A percentile compares a stretch with the other conserved stretches of the same genome.
These are phyloP conservation scores for Camellia oleifera DNA, from an alignment of 179 eudicot species.

Conservation along the genomic window DNA sequence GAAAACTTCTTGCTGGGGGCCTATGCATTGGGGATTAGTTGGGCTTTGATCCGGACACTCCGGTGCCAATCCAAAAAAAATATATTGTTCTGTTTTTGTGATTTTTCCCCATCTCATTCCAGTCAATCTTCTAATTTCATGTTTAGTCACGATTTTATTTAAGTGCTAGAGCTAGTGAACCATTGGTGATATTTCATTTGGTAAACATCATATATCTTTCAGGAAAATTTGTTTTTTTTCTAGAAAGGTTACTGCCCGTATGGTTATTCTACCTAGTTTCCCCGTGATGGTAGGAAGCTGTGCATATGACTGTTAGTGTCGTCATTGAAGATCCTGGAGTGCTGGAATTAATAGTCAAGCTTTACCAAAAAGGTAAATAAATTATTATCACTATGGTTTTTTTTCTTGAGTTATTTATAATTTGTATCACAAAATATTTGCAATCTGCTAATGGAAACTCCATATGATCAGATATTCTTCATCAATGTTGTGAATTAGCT, in stretches of 20 bases:
- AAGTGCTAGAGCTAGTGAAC: background rate
- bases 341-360: slow-evolving; percentile 86
- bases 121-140: background rate
- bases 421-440: background rate
- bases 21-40: too few species aligned
- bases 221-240: background rate
- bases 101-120: background rate
- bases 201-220: background rate
- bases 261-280: slow-evolving; percentile 2
- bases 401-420: background rate
- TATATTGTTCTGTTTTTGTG: background rate
- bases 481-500: background rate
- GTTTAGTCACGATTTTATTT: background rate
- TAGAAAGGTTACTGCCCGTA: background rate
- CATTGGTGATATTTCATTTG: background rate
- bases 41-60: too few species aligned
- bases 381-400: background rate
- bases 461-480: background rate
- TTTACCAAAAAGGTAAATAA: slow-evolving; percentile 76
- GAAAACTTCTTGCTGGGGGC: too few species aligned
- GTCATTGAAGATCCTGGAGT: slow-evolving; percentile 99
- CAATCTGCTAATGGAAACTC: background rate
- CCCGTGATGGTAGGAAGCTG: slow-evolving; percentile 65
- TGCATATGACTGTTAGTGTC: slow-evolving; percentile 86
- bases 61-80: too few species aligned